Evolutionary conservation across 441 rosid species (phyloP), one percentile per base, ranked within the genome.

Genomic region (Populus trichocarpa): DNA sequence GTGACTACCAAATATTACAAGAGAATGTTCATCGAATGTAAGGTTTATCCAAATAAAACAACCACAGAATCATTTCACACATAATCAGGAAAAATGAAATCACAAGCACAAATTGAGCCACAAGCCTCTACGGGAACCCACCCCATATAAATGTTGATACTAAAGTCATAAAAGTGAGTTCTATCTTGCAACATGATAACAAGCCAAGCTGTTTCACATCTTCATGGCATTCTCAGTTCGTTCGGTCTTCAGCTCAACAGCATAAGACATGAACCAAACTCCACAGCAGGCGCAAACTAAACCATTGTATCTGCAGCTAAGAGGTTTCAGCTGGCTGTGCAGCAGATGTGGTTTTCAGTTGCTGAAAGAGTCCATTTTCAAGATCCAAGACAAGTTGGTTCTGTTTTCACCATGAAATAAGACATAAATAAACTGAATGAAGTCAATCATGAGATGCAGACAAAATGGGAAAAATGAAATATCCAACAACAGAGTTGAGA

Each of bases 331-430:
- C 72, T 66, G 71, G 70, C n/a, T 18, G 11, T 2, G 82, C 75
- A 75, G 79, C 78, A 77, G 72, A 75, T 38, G 42, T 36, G n/a
- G 74, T 80, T 36, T 61, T 33, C 67, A 73, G 70, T 77, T 78
- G 69, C 25, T 3, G 10, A 59, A 53, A 35, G 23, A 64, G 61
- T 46, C 26, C 16, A 73, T 50, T 33, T 70, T 64, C 78, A 38
- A 50, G 65, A 75, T 73, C 70, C 79, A 30, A 13, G 69, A 64
- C 71, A 20, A 72, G 71, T 38, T 23, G 71, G 77, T 77, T 80
- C 83, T 61, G 71, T 68, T 59, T 76, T 76, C 71, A 67, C 80
- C 77, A 75, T 75, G 20, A 7, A 69, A 59, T 28, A 30, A 18
- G 32, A 8, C 8, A 2, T 32, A 8, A 70, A 46, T 23, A 57